phyloP scores from a whole-genome alignment of 192 early-diverging fungal species.

The Allomyces javanicus region DNA sequence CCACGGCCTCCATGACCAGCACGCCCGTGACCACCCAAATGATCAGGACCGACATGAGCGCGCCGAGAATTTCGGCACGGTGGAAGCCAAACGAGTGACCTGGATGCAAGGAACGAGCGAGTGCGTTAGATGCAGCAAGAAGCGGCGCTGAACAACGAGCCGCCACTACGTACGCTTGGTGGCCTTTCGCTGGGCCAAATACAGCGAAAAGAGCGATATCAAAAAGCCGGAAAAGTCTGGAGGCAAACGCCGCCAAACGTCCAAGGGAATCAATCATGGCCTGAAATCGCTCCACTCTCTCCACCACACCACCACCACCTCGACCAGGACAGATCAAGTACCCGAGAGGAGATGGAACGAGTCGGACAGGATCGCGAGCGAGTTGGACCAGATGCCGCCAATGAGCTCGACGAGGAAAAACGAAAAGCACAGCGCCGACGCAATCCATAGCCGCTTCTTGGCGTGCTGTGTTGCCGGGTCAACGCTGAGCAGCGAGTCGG shows the following conservation, averaged over 20 bases:
- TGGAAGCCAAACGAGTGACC: slow-evolving; percentile 53
- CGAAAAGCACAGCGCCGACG: slow-evolving; percentile 26
- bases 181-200: slow-evolving; percentile 36
- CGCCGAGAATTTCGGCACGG: slow-evolving; percentile 60
- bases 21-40: slow-evolving; percentile 54
- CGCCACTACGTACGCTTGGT: slow-evolving; percentile 24
- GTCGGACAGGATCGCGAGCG: slow-evolving; percentile 56
- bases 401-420: slow-evolving; percentile 46
- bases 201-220: slow-evolving; percentile 44
- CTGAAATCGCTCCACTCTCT: background rate
- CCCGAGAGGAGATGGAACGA: slow-evolving; percentile 54
- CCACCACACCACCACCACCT: background rate
- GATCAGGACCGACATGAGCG: slow-evolving; percentile 49
- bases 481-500: too few species aligned
- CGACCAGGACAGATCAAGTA: slow-evolving; percentile 4
- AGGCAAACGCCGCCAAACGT: background rate
- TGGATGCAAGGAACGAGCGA: slow-evolving; percentile 3
- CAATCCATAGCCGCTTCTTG: slow-evolving; percentile 20
- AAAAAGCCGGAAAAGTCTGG: slow-evolving; percentile 51
- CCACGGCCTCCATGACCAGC: slow-evolving; percentile 50
- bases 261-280: background rate
- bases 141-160: background rate
- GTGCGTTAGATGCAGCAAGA: background rate
- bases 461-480: too few species aligned
- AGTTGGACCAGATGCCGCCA: slow-evolving; percentile 35